Evolutionary conservation across 352 stramenopile genomes (phyloP).

Genomic region (Phytopythium montanum): DNA sequence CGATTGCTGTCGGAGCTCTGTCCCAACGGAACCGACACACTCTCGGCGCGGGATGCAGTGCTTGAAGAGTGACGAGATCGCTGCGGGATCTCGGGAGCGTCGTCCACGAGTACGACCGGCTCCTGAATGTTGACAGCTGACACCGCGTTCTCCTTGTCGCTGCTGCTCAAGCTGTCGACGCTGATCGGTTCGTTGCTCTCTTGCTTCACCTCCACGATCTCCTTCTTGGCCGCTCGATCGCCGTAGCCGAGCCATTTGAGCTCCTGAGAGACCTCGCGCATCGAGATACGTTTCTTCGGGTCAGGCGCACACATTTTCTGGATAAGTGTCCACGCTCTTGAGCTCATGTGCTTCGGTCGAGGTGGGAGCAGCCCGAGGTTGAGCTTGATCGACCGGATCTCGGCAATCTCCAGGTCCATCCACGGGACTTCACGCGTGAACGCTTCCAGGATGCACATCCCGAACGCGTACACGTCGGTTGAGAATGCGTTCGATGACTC

Average conservation of each 20-base stretch:
- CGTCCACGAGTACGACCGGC: neutral
- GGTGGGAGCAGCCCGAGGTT: slow-evolving; percentile 47
- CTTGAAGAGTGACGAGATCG: neutral
- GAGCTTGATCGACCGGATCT: slow-evolving; percentile 53
- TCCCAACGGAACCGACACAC: no score
- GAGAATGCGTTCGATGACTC: slow-evolving; percentile 31
- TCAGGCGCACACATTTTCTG: slow-evolving; percentile 62
- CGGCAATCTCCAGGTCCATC: slow-evolving; percentile 31
- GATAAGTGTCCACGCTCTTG: slow-evolving; percentile 48
- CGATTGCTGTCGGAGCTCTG: neutral
- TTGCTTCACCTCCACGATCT: slow-evolving; percentile 7
- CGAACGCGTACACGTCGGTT: slow-evolving; percentile 67
- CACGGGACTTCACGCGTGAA: slow-evolving; percentile 51
- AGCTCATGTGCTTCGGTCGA: slow-evolving; percentile 35
- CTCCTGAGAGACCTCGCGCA: slow-evolving; percentile 43
- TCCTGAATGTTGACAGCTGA: neutral
- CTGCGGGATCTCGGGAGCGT: neutral
- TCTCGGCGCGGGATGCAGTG: neutral
- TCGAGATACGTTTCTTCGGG: slow-evolving; percentile 34
- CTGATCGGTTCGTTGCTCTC: slow-evolving; percentile 13
- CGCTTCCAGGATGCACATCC: slow-evolving; percentile 78
- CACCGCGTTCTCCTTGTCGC: slow-evolving; percentile 11
- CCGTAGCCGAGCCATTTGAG: slow-evolving; percentile 49
- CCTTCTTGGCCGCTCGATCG: slow-evolving; percentile 13
- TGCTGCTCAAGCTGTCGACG: slow-evolving; percentile 14